Percentiles rank a stretch among this genome's conserved stretches.
These are phyloP conservation scores for Naganishia antarctica DNA, from an alignment of 768 basidiomycete species.

Conservation along the genomic window DNA sequence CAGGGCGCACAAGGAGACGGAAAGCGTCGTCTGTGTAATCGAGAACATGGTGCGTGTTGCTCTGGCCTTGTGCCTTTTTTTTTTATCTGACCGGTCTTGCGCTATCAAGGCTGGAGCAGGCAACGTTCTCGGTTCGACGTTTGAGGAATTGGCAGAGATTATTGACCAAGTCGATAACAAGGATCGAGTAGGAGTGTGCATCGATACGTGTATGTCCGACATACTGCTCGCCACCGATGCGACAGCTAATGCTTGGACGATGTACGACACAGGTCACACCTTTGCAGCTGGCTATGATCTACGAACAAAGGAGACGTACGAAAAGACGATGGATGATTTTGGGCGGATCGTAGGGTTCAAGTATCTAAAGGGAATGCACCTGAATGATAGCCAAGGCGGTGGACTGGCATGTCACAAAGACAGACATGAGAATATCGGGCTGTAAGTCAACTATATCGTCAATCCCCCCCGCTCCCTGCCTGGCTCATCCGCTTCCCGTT, in stretches of 20 bases:
- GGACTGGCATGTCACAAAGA: conserved; percentile 63
- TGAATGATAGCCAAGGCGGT: conserved; percentile 73
- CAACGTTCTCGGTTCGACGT: conserved; percentile 70
- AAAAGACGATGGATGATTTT: conserved; percentile 65
- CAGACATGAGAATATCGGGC: conserved; percentile 76
- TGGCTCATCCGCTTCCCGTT: not conserved
- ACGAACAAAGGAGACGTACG: conserved; percentile 65
- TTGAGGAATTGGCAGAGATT: conserved; percentile 64
- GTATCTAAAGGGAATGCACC: conserved; percentile 75
- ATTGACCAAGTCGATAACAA: conserved; percentile 70
- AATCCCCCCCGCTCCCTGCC: not conserved
- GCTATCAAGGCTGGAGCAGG: conserved; percentile 64
- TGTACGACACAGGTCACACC: conserved; percentile 72
- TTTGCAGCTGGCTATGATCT: conserved; percentile 82
- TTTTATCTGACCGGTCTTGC: not conserved
- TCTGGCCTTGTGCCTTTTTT: conserved; percentile 39
- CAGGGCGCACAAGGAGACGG: conserved; percentile 62
- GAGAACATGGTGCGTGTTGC: conserved; percentile 97
- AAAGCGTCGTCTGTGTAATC: conserved; percentile 60
- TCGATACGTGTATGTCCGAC: conserved; percentile 67
- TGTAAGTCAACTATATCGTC: no score
- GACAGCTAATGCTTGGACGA: not conserved
- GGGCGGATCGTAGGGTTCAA: conserved; percentile 63
- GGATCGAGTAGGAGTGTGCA: conserved; percentile 68
- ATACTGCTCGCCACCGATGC: not conserved